These are phyloP conservation scores for Hypericum perforatum DNA, from an alignment of 345 rosid genomes.

Conservation along the genomic window DNA sequence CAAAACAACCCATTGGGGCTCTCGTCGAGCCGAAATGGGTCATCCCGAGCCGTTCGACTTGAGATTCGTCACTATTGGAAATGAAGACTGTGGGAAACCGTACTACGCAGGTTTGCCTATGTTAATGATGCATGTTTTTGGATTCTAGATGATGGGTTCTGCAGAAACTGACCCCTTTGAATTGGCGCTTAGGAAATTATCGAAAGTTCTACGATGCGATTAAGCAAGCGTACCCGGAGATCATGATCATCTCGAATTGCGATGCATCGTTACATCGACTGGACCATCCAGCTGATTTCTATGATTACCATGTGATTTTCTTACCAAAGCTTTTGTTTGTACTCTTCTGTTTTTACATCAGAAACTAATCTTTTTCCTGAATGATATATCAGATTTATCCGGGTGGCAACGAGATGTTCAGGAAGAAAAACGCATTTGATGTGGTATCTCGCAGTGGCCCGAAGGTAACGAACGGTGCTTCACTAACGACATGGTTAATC, in stretches of 20 bases:
- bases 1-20: constrained; percentile 67
- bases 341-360: background rate
- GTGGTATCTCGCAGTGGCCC: constrained; percentile 61
- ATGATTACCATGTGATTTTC: constrained; percentile 66
- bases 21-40: constrained; percentile 85
- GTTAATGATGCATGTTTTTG: too few relatives aligned
- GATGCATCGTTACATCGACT: constrained; percentile 69
- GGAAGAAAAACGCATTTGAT: constrained; percentile 60
- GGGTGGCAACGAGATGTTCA: constrained; percentile 56
- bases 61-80: constrained; percentile 87
- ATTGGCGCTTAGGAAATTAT: constrained; percentile 66
- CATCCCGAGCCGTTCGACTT: constrained; percentile 85
- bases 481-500: background rate
- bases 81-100: constrained; percentile 84
- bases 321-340: background rate
- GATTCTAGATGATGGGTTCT: too few relatives aligned
- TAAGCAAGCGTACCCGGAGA: constrained; percentile 65
- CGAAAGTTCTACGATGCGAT: constrained; percentile 78
- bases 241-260: constrained; percentile 80
- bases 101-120: constrained; percentile 58
- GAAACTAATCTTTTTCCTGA: background rate
- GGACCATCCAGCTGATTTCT: constrained; percentile 83
- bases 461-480: constrained; percentile 47
- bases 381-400: constrained; percentile 47
- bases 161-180: constrained; percentile 5